Evolutionary conservation across 805 yeast species (phyloP).

Genomic region (Schwanniomyces occidentalis): DNA sequence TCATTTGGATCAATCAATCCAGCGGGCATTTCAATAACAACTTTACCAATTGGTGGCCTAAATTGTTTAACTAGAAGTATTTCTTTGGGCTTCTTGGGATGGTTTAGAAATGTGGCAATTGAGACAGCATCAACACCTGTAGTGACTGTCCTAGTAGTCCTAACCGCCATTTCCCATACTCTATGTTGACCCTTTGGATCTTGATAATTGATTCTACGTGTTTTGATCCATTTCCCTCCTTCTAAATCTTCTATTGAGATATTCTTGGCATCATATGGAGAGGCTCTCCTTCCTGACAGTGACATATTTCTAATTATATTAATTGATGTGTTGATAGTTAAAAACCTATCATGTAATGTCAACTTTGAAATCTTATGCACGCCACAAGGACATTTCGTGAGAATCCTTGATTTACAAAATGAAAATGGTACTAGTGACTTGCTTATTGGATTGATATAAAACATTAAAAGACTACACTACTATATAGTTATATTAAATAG

Average conservation of each 20-base stretch:
- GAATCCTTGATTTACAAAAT: no score
- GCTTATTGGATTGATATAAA: no score
- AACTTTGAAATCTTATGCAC: slow-evolving; percentile 2
- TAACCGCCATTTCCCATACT: slow-evolving; percentile 89
- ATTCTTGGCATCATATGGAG: slow-evolving; percentile 37
- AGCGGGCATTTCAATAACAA: slow-evolving; percentile 93
- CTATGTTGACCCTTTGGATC: slow-evolving; percentile 70
- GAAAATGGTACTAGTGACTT: no score
- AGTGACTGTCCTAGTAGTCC: slow-evolving; percentile 65
- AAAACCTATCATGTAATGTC: neutral
- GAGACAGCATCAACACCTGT: slow-evolving; percentile 87
- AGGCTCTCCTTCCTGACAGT: slow-evolving; percentile 16
- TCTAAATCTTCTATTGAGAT: slow-evolving; percentile 33
- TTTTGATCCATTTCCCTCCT: slow-evolving; percentile 47
- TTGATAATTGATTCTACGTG: slow-evolving; percentile 64
- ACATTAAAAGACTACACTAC: no score
- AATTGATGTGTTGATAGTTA: neutral
- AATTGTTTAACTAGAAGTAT: slow-evolving; percentile 81
- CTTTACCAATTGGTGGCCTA: slow-evolving; percentile 88
- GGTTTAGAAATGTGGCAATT: slow-evolving; percentile 68
- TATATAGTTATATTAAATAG: no score
- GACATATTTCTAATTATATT: slow-evolving; percentile 9
- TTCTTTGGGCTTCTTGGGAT: slow-evolving; percentile 34
- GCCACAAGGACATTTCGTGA: no score
- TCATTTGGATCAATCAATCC: slow-evolving; percentile 90